Percentiles rank a stretch among this genome's conserved stretches.
phyloP scores from a whole-genome alignment of 1,139 yeast genomes.

The Taiozyma sp. region DNA sequence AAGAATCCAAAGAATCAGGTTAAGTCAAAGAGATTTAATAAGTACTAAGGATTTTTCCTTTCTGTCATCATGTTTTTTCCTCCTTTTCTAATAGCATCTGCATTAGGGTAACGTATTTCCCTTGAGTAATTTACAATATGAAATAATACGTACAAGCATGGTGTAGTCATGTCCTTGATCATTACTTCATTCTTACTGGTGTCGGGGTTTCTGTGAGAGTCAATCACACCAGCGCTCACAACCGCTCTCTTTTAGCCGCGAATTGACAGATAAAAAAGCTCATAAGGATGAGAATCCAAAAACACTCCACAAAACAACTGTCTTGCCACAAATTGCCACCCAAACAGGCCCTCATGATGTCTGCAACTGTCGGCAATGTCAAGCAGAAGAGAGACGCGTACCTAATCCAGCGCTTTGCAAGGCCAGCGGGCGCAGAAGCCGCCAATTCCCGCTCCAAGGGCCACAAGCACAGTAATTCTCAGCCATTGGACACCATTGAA shows the following conservation, averaged over 20 bases:
- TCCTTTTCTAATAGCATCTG: background rate
- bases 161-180: no score
- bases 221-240: background rate
- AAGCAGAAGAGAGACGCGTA: slow-evolving; percentile 8
- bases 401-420: slow-evolving; percentile 1
- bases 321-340: background rate
- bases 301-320: background rate
- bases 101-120: background rate
- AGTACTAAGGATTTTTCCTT: slow-evolving; percentile 6
- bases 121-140: background rate
- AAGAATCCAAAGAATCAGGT: slow-evolving; percentile 11
- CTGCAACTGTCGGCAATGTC: background rate
- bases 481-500: slow-evolving; percentile 14
- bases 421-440: background rate
- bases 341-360: background rate
- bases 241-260: background rate
- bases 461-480: slow-evolving; percentile 5
- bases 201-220: no score
- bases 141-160: background rate
- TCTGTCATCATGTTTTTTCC: background rate
- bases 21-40: slow-evolving; percentile 18
- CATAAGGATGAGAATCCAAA: background rate
- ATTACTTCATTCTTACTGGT: no score
- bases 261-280: background rate
- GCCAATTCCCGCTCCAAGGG: background rate